These are phyloP conservation scores for Phyllosticta paracitricarpa DNA, from an alignment of 2,329 filamentous ascomycete species.

Conservation along the genomic window DNA sequence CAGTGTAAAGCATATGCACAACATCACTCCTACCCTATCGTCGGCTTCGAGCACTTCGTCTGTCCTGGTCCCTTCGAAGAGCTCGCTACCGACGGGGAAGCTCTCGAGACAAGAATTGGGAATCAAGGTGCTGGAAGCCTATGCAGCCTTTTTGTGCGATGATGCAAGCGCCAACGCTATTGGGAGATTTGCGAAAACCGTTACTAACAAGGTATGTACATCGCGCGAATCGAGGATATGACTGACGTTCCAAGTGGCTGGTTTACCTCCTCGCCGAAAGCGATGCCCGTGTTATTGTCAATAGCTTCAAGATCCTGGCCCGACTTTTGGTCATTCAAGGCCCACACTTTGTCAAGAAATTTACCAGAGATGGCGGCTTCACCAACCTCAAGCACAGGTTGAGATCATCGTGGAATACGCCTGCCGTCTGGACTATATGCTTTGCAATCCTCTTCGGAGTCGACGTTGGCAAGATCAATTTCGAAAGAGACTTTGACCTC, in stretches of 20 bases:
- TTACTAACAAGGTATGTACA: constrained; percentile 74
- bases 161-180: constrained; percentile 58
- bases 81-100: constrained; percentile 12
- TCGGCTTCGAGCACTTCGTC: constrained; percentile 20
- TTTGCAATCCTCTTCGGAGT: constrained; percentile 81
- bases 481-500: constrained; percentile 64
- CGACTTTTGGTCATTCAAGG: constrained; percentile 78
- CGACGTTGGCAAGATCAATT: constrained; percentile 65
- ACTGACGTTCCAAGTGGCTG: constrained; percentile 55
- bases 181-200: constrained; percentile 81
- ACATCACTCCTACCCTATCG: constrained; percentile 18
- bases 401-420: constrained; percentile 79
- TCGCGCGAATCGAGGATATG: constrained; percentile 19
- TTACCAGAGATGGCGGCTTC: constrained; percentile 83
- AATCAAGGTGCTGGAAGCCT: constrained; percentile 64
- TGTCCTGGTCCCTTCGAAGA: background rate
- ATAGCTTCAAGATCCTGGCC: constrained; percentile 73
- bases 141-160: constrained; percentile 67
- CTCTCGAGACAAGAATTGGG: constrained; percentile 61
- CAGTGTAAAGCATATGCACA: constrained; percentile 23
- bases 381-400: constrained; percentile 72
- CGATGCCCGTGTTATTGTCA: constrained; percentile 70
- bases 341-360: constrained; percentile 71
- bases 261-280: constrained; percentile 83
- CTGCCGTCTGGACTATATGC: constrained; percentile 76